Percentiles rank a stretch among this genome's conserved stretches.
Evolutionary conservation across 2,329 filamentous ascomycete genomes (phyloP).

Genomic region (Trichoderma sp.): DNA sequence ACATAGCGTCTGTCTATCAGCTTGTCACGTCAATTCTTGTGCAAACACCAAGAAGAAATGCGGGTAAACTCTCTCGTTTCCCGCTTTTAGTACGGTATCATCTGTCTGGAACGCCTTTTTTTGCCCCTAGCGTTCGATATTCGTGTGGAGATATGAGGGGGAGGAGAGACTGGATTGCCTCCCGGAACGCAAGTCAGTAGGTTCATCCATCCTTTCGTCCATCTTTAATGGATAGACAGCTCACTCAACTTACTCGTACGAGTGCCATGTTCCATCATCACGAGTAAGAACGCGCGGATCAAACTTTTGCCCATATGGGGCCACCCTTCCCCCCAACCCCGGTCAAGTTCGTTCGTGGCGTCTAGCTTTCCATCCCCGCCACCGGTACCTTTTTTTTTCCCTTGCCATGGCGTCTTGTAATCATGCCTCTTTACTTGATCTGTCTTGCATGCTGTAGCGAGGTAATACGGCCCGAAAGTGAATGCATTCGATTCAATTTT

Average conservation of each 20-base stretch:
- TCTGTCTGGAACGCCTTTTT: neutral
- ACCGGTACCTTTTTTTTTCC: conserved; percentile 20
- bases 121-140: conserved; percentile 2
- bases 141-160: neutral
- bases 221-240: neutral
- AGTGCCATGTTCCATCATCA: neutral
- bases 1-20: neutral
- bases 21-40: neutral
- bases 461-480: neutral
- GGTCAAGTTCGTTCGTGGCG: conserved; percentile 3
- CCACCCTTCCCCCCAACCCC: neutral
- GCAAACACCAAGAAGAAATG: neutral
- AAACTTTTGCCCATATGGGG: conserved; percentile 3
- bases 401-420: neutral
- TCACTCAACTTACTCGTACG: neutral
- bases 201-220: neutral
- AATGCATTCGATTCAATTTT: neutral
- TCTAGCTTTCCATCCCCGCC: conserved; percentile 17
- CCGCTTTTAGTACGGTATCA: neutral
- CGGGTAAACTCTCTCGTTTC: neutral
- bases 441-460: neutral
- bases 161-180: neutral
- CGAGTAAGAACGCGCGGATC: conserved; percentile 9
- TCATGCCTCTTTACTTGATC: neutral
- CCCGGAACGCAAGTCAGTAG: neutral